Evolutionary conservation across 345 rosid genomes (phyloP).

Genomic region (Euphorbia lathyris): DNA sequence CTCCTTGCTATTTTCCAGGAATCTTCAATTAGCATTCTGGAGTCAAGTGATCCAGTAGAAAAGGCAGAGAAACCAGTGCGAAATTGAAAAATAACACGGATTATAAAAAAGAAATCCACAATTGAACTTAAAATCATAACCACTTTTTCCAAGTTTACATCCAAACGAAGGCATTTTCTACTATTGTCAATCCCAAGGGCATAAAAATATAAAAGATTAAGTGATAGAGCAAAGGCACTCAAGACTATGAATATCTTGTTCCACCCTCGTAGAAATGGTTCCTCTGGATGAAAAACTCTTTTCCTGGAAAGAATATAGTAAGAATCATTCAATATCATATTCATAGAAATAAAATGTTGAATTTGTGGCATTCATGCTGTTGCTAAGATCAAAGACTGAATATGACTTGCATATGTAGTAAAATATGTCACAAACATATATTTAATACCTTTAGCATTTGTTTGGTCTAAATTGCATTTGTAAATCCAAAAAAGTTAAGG

Average conservation of each 20-base stretch:
- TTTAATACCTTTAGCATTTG: neutral
- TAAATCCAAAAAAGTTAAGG: too few species aligned
- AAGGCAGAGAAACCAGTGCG: conserved; percentile 88
- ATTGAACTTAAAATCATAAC: conserved; percentile 68
- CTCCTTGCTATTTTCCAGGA: conserved; percentile 51
- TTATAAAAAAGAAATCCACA: conserved; percentile 67
- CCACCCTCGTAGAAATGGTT: conserved; percentile 78
- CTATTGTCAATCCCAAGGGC: conserved; percentile 51
- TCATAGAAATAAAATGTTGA: neutral
- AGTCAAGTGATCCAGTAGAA: conserved; percentile 77
- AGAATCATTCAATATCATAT: neutral
- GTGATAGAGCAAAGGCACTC: conserved; percentile 72
- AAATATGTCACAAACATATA: neutral
- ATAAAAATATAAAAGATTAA: conserved; percentile 85
- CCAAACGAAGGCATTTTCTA: conserved; percentile 58
- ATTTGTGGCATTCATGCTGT: neutral
- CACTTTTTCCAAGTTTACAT: conserved; percentile 64
- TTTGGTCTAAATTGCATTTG: neutral
- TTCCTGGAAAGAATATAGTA: conserved; percentile 20
- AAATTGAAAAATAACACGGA: conserved; percentile 76
- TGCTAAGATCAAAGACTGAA: too few species aligned
- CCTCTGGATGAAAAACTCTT: conserved; percentile 80
- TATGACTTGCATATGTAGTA: too few species aligned
- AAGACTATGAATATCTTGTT: conserved; percentile 88
- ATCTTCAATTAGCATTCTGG: conserved; percentile 80